Conservation (phyloP, 2,329 filamentous ascomycete genomes). For the Alternaria sp. region DNA sequence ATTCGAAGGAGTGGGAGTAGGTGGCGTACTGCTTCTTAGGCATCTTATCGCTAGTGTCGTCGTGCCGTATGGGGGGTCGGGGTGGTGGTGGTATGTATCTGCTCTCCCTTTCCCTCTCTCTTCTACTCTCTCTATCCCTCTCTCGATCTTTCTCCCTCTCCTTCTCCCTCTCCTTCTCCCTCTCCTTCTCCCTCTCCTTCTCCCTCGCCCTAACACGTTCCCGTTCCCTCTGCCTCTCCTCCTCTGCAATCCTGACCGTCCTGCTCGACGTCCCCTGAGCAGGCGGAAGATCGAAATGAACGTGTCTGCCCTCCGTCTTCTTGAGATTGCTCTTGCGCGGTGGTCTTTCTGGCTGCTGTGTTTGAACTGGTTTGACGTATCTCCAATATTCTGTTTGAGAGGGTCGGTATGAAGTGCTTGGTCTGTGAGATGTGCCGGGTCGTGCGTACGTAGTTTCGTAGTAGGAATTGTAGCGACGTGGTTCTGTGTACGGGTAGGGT, state of each 20-base stretch:
- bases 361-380: not conserved
- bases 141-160: not conserved
- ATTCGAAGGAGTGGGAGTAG: not conserved
- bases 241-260: not conserved
- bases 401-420: not conserved
- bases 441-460: not conserved
- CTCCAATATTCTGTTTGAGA: not conserved
- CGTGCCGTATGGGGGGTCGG: not conserved
- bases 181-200: not conserved
- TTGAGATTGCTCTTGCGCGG: not conserved
- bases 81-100: not conserved
- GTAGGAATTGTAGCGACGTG: slow-evolving; percentile 2
- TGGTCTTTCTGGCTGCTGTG: not conserved
- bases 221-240: not conserved
- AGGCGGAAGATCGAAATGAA: slow-evolving; percentile 4
- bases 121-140: not conserved
- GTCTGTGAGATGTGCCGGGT: not conserved
- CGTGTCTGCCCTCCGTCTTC: slow-evolving; percentile 8
- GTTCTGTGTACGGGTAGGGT: not conserved
- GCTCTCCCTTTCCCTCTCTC: not conserved
- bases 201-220: not conserved
- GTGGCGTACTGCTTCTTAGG: not conserved
- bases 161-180: not conserved
- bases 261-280: not conserved
- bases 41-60: not conserved